Percentiles rank a stretch among this genome's conserved stretches.
phyloP scores from a whole-genome alignment of 306 rosid genomes.

The Psophocarpus tetragonolobus region DNA sequence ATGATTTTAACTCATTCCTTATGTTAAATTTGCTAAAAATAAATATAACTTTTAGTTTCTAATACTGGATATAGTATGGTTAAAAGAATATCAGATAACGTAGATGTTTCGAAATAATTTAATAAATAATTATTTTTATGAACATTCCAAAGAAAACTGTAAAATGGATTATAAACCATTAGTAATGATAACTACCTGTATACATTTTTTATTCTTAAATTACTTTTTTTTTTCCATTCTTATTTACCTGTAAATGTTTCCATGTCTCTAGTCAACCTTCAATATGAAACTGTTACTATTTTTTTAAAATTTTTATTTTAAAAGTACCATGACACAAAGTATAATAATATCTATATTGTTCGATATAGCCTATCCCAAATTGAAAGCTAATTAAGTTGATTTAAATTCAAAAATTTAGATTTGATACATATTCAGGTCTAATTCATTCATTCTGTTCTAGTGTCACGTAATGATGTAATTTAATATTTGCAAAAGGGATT shows the following conservation, averaged over 20 bases:
- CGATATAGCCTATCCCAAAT: background rate
- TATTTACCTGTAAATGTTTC: too few species aligned
- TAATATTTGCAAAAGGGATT: background rate
- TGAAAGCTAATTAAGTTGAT: background rate
- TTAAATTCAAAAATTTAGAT: background rate
- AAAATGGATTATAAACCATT: too few species aligned
- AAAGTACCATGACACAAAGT: too few species aligned
- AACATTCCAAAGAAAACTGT: background rate
- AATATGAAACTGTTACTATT: too few species aligned
- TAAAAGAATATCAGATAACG: too few species aligned
- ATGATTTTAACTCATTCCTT: background rate
- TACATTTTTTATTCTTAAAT: too few species aligned
- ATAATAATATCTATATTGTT: background rate
- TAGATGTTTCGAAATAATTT: background rate
- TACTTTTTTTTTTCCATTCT: too few species aligned
- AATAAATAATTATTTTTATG: background rate
- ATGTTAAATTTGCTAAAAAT: background rate
- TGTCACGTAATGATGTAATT: background rate
- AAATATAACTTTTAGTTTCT: background rate
- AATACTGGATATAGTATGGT: too few species aligned
- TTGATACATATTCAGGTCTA: background rate
- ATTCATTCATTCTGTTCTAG: background rate
- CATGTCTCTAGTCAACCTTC: too few species aligned
- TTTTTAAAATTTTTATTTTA: too few species aligned
- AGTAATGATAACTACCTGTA: too few species aligned